Evolutionary conservation across 1,139 yeast species (phyloP), one percentile per base, ranked within the genome.

Genomic region (Suhomyces panamericanus): DNA sequence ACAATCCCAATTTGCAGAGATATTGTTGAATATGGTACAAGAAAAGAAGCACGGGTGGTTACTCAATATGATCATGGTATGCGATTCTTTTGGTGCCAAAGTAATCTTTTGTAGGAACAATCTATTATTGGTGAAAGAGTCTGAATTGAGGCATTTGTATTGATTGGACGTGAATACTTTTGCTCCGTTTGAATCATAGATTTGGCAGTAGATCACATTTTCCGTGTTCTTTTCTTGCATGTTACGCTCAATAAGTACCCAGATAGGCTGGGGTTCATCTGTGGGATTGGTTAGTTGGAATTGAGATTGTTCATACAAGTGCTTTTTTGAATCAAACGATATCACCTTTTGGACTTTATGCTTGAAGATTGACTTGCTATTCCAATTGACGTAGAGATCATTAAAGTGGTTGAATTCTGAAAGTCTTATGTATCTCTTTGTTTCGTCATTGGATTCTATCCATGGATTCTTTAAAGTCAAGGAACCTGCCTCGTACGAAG

Each of bases 371-470:
- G 43, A 50, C 1, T 47, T 35, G 0, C 81, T 76, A 49, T 81
- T 71, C 95, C 95, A 86, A 57, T 84, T 87, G 36, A 87, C 52
- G 57, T 87, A 89, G 3, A 86, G 50, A 35, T 75, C 80, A 15
- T 70, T 68, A 58, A 86, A 83, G 35, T 73, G 66, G n/a, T 69
- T 63, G 40, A 75, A 63, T n/a, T 66, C 77, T 56, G 57, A 50
- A 16, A 58, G 46, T 11, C 46, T 42, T 8, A 62, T 50, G 5
- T 60, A 50, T 34, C 70, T 48, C 5, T 49, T 42, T 8, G 50
- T 51, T 13, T 55, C 47, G 26, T 49, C 40, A 27, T 44, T 47
- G 12, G 47, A 41, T 14, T 51, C 54, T 2, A 62, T 49, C 78
- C 84, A 77, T 0, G 93, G 89, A 55, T 85, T 85, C 48, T 77